These are phyloP conservation scores for Cadophora malorum DNA, from an alignment of 2,329 filamentous ascomycete species.

Conservation along the genomic window DNA sequence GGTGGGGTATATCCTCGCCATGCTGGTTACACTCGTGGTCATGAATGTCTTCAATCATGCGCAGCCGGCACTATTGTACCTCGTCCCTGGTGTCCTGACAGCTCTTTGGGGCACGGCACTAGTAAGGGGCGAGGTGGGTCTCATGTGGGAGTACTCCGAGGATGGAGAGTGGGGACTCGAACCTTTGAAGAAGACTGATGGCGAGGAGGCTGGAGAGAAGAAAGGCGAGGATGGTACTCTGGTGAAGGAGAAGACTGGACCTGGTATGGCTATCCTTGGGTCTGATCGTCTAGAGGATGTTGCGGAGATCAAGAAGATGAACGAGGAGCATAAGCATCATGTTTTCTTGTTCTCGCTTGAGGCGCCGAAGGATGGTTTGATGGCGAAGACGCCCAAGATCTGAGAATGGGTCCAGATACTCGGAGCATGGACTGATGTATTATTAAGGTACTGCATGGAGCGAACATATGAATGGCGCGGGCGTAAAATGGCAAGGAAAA, in stretches of 20 bases:
- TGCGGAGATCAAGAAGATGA: constrained; percentile 23
- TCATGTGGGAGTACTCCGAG: constrained; percentile 87
- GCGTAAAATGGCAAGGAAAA: constrained; percentile 4
- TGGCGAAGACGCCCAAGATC: constrained; percentile 19
- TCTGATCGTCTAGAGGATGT: constrained; percentile 18
- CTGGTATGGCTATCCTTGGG: not conserved
- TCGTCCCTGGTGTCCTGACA: constrained; percentile 84
- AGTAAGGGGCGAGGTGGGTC: constrained; percentile 70
- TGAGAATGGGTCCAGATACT: not conserved
- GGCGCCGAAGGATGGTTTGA: constrained; percentile 29
- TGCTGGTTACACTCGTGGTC: constrained; percentile 77
- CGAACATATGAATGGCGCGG: constrained; percentile 17
- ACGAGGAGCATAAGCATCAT: constrained; percentile 37
- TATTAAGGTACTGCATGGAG: constrained; percentile 3
- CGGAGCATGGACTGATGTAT: not conserved
- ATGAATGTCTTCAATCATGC: constrained; percentile 81
- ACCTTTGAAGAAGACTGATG: constrained; percentile 16
- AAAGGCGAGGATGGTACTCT: constrained; percentile 23
- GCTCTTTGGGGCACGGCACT: constrained; percentile 78
- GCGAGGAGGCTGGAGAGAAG: constrained; percentile 25
- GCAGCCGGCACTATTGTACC: constrained; percentile 89
- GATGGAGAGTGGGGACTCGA: constrained; percentile 60
- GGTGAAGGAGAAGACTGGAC: not conserved
- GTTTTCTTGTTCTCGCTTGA: constrained; percentile 42
- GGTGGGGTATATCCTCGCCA: constrained; percentile 77